Evolutionary conservation across 192 early-diverging fungal genomes (phyloP), one percentile per base, ranked within the genome.

Genomic region (Backusella tarrabulga): DNA sequence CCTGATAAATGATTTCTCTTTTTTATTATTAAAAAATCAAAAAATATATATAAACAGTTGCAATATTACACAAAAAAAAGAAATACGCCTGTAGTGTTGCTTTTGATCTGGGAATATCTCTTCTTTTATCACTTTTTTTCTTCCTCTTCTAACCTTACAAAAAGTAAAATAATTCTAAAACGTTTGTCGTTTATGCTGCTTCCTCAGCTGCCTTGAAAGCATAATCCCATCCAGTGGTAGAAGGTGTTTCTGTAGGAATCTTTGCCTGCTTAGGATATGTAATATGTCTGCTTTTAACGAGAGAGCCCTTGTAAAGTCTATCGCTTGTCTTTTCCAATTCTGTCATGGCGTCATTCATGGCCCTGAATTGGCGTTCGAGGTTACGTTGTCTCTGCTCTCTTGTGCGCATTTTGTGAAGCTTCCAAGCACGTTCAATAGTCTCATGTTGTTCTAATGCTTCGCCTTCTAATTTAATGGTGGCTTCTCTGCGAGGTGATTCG

Each of bases 261-360:
- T 90, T 91, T 85, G 93, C 88, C 80, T 92, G 88, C 12, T 89
- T 85, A 17, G 92, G 93, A 79, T 93, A 94, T 9, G 88, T 87
- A 15, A 83, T 77, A 38, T 88, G 88, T 35, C 86, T 68, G 71
- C 91, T 89, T 50, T 82, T 87, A 41, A 85, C 74, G 71, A 88
- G 87, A 34, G 93, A 90, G 35, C 77, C 87, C 74, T 90, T 86
- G 87, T 89, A 94, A 67, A 94, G 84, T 23, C 82, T 73, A 17
- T 85, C 77, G 70, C 85, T 87, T 34, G 86, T 85, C 70, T 86
- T 83, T 77, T 90, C 91, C 63, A 94, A 77, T 66, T 91, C 90
- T 21, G 85, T 86, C 78, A 90, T 92, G 29, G 93, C 93, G 41
- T 76, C 75, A 72, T 87, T 83, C 86, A 94, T 90, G 26, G 85